Evolutionary conservation across 768 basidiomycete genomes (phyloP).

Genomic region (Sutorius australiensis): DNA sequence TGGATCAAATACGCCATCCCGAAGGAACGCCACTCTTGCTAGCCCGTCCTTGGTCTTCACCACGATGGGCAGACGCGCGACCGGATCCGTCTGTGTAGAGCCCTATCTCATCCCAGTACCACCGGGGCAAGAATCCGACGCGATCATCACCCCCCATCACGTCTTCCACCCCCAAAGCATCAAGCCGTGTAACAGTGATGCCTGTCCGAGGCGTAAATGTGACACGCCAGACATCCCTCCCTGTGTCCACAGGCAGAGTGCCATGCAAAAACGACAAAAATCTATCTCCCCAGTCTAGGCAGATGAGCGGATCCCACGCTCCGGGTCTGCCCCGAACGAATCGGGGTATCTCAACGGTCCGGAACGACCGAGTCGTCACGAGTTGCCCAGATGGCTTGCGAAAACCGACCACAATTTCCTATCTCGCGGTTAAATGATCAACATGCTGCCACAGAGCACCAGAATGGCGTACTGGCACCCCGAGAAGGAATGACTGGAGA

Average conservation of each 20-base stretch:
- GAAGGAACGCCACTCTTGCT: slow-evolving; percentile 8
- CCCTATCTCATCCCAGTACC: slow-evolving; percentile 50
- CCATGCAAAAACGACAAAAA: slow-evolving; percentile 56
- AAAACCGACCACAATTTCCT: slow-evolving; percentile 88
- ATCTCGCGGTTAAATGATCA: slow-evolving; percentile 6
- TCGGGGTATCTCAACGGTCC: slow-evolving; percentile 77
- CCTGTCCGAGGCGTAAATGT: slow-evolving; percentile 59
- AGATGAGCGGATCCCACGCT: slow-evolving; percentile 74
- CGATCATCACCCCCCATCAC: slow-evolving; percentile 66
- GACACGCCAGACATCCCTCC: slow-evolving; percentile 63
- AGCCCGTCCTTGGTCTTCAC: slow-evolving; percentile 2
- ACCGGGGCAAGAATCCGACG: slow-evolving; percentile 73
- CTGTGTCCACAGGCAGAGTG: slow-evolving; percentile 24
- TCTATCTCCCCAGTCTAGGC: slow-evolving; percentile 67
- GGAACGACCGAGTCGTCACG: slow-evolving; percentile 63
- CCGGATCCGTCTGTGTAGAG: slow-evolving; percentile 1
- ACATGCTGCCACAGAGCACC: neutral
- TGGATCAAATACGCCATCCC: slow-evolving; percentile 24
- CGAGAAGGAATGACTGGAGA: slow-evolving; percentile 86
- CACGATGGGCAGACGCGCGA: slow-evolving; percentile 6
- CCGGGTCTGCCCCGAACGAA: slow-evolving; percentile 68
- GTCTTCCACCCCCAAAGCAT: slow-evolving; percentile 47
- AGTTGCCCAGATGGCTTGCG: slow-evolving; percentile 73
- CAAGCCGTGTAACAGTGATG: slow-evolving; percentile 47
- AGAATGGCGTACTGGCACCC: slow-evolving; percentile 66